Conservation (phyloP, 768 basidiomycete species). For the Boletus rubescentipes region DNA sequence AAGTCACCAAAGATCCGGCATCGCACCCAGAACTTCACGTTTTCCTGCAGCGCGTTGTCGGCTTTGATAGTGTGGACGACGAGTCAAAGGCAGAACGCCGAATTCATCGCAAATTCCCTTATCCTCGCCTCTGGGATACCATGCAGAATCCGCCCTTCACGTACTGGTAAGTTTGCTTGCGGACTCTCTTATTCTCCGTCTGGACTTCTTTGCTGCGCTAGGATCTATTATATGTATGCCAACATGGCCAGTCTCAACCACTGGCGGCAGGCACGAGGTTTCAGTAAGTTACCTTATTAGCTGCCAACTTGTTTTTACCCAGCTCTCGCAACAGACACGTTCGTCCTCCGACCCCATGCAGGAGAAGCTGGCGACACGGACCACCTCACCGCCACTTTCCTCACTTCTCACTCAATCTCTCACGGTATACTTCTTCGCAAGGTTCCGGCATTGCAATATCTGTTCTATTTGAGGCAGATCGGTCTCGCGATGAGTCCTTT, state of each 20-base stretch:
- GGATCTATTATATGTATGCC: slow-evolving; percentile 97
- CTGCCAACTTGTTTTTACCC: slow-evolving; percentile 2
- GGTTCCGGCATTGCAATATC: slow-evolving; percentile 94
- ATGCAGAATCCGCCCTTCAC: slow-evolving; percentile 90
- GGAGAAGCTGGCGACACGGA: slow-evolving; percentile 99
- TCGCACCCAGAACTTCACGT: slow-evolving; percentile 93
- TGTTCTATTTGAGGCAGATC: slow-evolving; percentile 98
- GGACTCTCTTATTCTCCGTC: not conserved
- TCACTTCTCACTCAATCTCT: slow-evolving; percentile 96
- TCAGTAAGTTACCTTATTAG: slow-evolving; percentile 62
- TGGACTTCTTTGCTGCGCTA: slow-evolving; percentile 28
- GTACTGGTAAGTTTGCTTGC: slow-evolving; percentile 67
- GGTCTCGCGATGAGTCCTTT: slow-evolving; percentile 98
- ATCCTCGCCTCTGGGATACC: slow-evolving; percentile 87
- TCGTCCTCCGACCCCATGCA: slow-evolving; percentile 94
- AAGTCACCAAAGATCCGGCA: slow-evolving; percentile 89
- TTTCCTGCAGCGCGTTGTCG: slow-evolving; percentile 92
- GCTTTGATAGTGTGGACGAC: slow-evolving; percentile 99
- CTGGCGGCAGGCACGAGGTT: slow-evolving; percentile 84
- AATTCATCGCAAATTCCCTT: slow-evolving; percentile 92
- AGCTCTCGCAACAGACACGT: slow-evolving; percentile 63
- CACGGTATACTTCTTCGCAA: slow-evolving; percentile 98
- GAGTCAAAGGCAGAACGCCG: slow-evolving; percentile 93
- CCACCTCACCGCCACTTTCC: slow-evolving; percentile 93
- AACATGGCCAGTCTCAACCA: slow-evolving; percentile 95